phyloP scores from a whole-genome alignment of 768 basidiomycete species.

The Suillus placidus region DNA sequence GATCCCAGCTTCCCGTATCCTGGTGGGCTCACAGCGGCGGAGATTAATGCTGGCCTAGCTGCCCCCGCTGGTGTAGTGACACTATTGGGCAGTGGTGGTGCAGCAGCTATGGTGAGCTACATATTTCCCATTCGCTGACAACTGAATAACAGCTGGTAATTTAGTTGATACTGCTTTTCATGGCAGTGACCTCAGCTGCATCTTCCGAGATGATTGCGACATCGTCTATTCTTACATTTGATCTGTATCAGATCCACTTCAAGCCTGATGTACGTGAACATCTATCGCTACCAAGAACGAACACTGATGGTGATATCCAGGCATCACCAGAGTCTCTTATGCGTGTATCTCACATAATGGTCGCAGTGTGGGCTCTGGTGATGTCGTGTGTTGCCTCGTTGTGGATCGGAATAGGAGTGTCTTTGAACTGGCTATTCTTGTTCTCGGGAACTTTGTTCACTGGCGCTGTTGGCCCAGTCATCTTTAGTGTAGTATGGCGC shows the following conservation, averaged over 20 bases:
- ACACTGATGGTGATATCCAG: not conserved
- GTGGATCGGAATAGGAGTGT: slow-evolving; percentile 29
- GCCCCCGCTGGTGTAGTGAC: slow-evolving; percentile 37
- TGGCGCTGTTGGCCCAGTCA: slow-evolving; percentile 36
- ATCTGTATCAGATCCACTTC: slow-evolving; percentile 36
- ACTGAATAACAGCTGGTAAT: not conserved
- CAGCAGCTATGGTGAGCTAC: slow-evolving; percentile 35
- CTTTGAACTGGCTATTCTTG: slow-evolving; percentile 22
- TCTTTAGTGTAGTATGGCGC: slow-evolving; percentile 27
- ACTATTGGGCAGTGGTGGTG: slow-evolving; percentile 39
- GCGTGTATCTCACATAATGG: slow-evolving; percentile 30
- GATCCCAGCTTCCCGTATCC: slow-evolving; percentile 46
- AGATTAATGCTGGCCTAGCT: slow-evolving; percentile 38
- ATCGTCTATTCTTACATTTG: slow-evolving; percentile 39
- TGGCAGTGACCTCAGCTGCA: slow-evolving; percentile 39
- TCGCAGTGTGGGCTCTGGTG: slow-evolving; percentile 25
- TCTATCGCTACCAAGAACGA: not conserved
- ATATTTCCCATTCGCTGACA: not conserved
- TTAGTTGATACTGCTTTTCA: slow-evolving; percentile 36
- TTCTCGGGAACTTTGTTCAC: slow-evolving; percentile 24
- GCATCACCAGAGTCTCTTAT: slow-evolving; percentile 25
- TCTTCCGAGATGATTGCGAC: slow-evolving; percentile 41
- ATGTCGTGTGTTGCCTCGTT: slow-evolving; percentile 30
- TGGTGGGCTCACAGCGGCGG: slow-evolving; percentile 25
- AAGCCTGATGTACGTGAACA: slow-evolving; percentile 21